Evolutionary conservation across 1,284 basidiomycete species (phyloP), one percentile per base, ranked within the genome.

Genomic region (Fomitopsis betulina): DNA sequence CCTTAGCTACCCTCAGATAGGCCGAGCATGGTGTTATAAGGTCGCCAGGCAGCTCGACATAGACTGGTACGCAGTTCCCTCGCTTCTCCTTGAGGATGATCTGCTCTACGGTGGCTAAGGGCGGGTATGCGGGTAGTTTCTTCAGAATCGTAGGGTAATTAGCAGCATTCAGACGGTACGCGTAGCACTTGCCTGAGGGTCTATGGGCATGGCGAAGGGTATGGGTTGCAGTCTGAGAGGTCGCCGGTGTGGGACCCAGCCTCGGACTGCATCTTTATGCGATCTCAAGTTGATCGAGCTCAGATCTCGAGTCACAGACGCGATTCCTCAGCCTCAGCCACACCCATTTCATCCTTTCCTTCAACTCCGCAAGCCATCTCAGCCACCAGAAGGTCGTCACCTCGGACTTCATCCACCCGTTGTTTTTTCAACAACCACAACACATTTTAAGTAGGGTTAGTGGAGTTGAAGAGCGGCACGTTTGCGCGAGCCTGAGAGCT

Each of bases 1-100:
- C 93, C 68, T 96, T 87, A 6, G 96, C 89, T 61, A 99, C 84
- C 59, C 94, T 89, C 54, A 99, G 85, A 74, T 98, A 99, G 15
- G 97, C 96, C 73, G 95, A 93, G 68, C 96, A 96, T 72, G 97
- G 97, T 13, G 97, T 99, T 61, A 99, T 82, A 59, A 98, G 86
- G 73, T 99, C 97, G 57, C 95, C 95, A 25, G 97, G 94, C 8
- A 99, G 81, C 65, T 96, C 89, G 58, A 96, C 83, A 74, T 88
- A 99, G 63, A 99, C 85, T 17, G 96, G 96, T 42, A 99, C 85
- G 68, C 91, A 94, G 71, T 96, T 96, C 70, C 95, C 94, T 57
- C 76, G 78, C 73, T 91, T 89, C 72, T 93, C 87, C 51, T 83
- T 79, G 58, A 91, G 75, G 60, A 93, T 85, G 62, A 92, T 79